Conservation (phyloP, 225 moss, liverwort and hornwort species). For the Climacium dendroides region DNA sequence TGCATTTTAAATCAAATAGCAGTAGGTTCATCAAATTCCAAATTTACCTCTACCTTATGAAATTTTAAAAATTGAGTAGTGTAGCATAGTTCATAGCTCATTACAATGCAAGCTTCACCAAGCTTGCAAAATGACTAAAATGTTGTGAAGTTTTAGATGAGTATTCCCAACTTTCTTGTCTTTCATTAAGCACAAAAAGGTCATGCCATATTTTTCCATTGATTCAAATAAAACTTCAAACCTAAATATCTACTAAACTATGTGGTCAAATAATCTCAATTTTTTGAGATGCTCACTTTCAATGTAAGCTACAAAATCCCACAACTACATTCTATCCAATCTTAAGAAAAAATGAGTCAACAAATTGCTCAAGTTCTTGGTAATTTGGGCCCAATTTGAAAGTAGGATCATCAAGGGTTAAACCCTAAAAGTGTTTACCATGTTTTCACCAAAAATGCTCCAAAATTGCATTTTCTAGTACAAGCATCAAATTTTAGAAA, state of each 20-base stretch:
- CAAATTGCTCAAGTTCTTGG: not conserved
- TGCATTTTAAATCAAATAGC: accelerated
- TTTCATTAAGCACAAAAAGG: no score
- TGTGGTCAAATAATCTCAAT: not conserved
- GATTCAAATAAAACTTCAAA: not conserved
- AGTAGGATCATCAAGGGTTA: not conserved
- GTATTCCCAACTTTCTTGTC: accelerated
- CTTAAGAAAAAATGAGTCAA: not conserved
- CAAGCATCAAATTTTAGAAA: no score
- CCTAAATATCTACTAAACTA: not conserved
- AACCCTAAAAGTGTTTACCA: no score
- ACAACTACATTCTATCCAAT: accelerated
- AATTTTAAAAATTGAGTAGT: not conserved
- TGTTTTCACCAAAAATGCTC: no score
- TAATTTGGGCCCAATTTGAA: not conserved
- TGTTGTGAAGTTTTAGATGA: not conserved
- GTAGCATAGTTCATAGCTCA: accelerated
- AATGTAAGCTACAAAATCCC: not conserved
- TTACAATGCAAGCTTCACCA: no score
- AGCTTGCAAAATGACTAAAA: not conserved
- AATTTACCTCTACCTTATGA: no score
- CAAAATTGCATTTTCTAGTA: no score
- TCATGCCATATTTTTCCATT: no score
- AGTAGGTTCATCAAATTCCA: not conserved
- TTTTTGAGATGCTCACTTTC: accelerated